Evolutionary conservation across 106 monocot species (phyloP), one percentile per base, ranked within the genome.

Genomic region (Dactylorhiza incarnata): DNA sequence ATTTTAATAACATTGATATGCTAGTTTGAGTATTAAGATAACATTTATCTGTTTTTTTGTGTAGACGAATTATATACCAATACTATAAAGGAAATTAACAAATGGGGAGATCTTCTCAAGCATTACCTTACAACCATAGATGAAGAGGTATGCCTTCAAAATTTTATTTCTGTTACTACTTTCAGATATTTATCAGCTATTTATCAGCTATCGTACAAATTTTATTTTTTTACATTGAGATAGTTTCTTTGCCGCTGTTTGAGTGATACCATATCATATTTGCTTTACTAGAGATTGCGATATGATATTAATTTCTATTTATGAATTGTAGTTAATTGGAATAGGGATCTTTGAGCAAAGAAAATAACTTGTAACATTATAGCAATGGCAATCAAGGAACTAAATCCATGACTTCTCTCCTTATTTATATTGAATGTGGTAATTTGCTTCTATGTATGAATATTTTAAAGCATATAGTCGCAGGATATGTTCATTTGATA

Each of bases 71-170:
- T 92, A 45, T 52, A 74, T 69, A 46, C 79, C 68, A 89, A 81
- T 84, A 73, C 89, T 37, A 65, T n/a, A 0, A 79, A 78, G 22
- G 86, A 87, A 78, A 83, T 97, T 76, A 76, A 52, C 68, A 89
- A 63, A 70, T 94, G 93, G 87, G 91, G 91, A 83, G 77, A 85
- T 79, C 87, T 97, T 81, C 72, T 97, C 51, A 84, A 78, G 67
- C 73, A 94, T 83, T 97, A 91, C 76, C 80, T 89, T 17, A 89
- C 68, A 75, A 84, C 76, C 17, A 20, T 77, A 24, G 94, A 97
- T 85, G 97, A 97, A 67, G 91, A 94, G 93, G 96, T 97, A 76
- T 81, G 51, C 15, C 45, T 72, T 22, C 17, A 23, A 26, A 65
- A 10, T 65, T 29, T 65, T 4, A 9, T 65, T 65, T 29, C 7